Conservation (phyloP, 2,329 filamentous ascomycete species). For the Aspergillus viridinutans region DNA sequence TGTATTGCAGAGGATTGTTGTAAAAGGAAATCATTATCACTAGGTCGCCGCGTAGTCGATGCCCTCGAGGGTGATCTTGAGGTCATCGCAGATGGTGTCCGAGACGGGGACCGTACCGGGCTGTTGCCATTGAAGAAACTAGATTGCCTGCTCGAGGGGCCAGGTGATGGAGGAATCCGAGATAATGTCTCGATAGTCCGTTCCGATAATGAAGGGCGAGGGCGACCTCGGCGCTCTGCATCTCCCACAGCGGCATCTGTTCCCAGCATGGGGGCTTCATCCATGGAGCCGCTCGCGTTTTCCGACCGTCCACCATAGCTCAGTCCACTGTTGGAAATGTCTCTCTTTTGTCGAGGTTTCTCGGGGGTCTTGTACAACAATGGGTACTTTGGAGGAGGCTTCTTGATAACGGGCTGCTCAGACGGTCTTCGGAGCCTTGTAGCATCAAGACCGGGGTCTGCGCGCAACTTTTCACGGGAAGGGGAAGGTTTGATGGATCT, state of each 20-base stretch:
- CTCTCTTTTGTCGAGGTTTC: conserved; percentile 15
- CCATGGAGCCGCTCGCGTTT: conserved; percentile 4
- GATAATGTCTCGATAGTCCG: conserved; percentile 81
- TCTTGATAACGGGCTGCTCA: conserved; percentile 35
- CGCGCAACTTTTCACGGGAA: conserved; percentile 46
- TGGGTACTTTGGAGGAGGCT: conserved; percentile 25
- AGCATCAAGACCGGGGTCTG: conserved; percentile 36
- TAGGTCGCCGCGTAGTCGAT: conserved; percentile 48
- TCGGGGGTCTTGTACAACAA: conserved; percentile 20
- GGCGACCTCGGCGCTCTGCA: conserved; percentile 21
- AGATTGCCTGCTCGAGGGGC: conserved; percentile 61
- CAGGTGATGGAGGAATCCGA: conserved; percentile 72
- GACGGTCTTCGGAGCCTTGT: conserved; percentile 37
- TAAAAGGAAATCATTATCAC: conserved; percentile 50
- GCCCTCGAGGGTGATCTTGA: conserved; percentile 35
- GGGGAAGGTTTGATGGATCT: conserved; percentile 44
- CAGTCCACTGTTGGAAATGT: conserved; percentile 16
- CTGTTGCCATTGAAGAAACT: conserved; percentile 68
- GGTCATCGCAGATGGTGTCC: conserved; percentile 59
- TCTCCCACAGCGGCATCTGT: conserved; percentile 16
- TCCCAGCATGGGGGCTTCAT: conserved; percentile 10
- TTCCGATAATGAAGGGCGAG: conserved; percentile 58
- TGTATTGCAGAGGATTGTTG: conserved; percentile 29
- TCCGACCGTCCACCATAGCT: conserved; percentile 16
- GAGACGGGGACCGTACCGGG: conserved; percentile 57